Percentiles rank a stretch among this genome's conserved stretches.
Conservation (phyloP, 192 early-diverging fungal species). For the Entomortierella beljakovae region DNA sequence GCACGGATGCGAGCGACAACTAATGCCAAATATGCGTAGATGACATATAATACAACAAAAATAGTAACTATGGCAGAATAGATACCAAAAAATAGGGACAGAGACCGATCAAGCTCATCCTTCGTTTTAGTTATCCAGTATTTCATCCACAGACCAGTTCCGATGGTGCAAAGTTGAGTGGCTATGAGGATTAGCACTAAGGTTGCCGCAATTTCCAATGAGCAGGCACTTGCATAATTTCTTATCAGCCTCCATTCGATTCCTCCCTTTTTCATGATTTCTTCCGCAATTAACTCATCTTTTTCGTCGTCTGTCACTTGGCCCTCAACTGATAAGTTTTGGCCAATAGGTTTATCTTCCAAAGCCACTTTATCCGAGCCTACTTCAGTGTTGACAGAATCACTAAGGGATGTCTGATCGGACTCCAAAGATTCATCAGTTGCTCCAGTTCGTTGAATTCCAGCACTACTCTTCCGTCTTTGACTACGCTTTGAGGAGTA, state of each 20-base stretch:
- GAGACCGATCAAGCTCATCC: constrained; percentile 27
- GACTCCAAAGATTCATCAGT: background rate
- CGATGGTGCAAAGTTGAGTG: constrained; percentile 6
- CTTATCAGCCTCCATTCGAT: constrained; percentile 33
- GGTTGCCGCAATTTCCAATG: background rate
- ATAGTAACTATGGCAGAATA: constrained; percentile 12
- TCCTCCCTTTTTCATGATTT: constrained; percentile 43
- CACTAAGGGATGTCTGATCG: background rate
- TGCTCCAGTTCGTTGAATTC: background rate
- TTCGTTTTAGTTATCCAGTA: constrained; percentile 36
- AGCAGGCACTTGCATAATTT: constrained; percentile 27
- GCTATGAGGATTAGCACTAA: constrained; percentile 1
- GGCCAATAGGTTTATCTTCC: background rate
- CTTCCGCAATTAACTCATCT: constrained; percentile 39
- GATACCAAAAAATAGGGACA: constrained; percentile 26
- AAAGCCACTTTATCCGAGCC: constrained; percentile 15
- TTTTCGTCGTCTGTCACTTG: constrained; percentile 20
- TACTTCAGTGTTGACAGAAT: background rate
- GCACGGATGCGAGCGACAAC: constrained; percentile 34
- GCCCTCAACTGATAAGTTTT: background rate
- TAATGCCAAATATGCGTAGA: constrained; percentile 22
- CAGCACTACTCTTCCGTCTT: constrained; percentile 17
- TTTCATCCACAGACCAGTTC: constrained; percentile 32
- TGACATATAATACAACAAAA: constrained; percentile 11
- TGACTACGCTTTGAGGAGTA: constrained; percentile 61